These are phyloP conservation scores for Trichaptum fuscoviolaceum DNA, from an alignment of 768 basidiomycete genomes.

Conservation along the genomic window DNA sequence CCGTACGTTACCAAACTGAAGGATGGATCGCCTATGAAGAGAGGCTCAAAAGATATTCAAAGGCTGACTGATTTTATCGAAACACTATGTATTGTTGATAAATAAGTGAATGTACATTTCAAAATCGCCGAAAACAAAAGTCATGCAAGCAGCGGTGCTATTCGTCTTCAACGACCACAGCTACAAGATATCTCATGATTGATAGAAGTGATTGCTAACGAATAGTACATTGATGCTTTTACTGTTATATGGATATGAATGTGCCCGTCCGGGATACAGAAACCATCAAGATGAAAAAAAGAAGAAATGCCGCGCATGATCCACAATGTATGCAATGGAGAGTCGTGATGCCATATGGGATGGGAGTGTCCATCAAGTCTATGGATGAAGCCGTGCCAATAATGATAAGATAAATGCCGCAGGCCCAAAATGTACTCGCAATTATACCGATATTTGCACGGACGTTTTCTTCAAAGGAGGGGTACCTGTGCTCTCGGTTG, in stretches of 20 bases:
- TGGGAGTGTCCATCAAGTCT: neutral
- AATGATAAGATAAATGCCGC: conserved; percentile 29
- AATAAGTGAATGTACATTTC: neutral
- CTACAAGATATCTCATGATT: neutral
- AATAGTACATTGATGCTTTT: neutral
- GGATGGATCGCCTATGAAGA: conserved; percentile 91
- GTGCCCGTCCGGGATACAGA: conserved; percentile 15
- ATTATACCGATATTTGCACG: conserved; percentile 29
- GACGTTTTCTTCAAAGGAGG: conserved; percentile 54
- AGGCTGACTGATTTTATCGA: conserved; percentile 1
- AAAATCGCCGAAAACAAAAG: neutral
- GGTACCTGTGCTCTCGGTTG: conserved; percentile 12
- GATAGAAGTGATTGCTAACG: neutral
- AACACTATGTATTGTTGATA: neutral
- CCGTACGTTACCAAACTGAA: conserved; percentile 76
- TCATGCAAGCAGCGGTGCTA: neutral
- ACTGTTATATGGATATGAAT: conserved; percentile 8
- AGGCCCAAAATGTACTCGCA: conserved; percentile 13
- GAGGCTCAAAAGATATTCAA: conserved; percentile 24
- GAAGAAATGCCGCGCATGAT: conserved; percentile 9
- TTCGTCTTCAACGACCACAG: neutral
- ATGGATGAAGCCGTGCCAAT: conserved; percentile 19
- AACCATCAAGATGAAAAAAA: conserved; percentile 12
- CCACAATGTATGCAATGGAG: conserved; percentile 14
- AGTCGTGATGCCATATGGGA: neutral